These are phyloP conservation scores for Naegleria lovaniensis DNA, from an alignment of 208 protist genomes.

Conservation along the genomic window DNA sequence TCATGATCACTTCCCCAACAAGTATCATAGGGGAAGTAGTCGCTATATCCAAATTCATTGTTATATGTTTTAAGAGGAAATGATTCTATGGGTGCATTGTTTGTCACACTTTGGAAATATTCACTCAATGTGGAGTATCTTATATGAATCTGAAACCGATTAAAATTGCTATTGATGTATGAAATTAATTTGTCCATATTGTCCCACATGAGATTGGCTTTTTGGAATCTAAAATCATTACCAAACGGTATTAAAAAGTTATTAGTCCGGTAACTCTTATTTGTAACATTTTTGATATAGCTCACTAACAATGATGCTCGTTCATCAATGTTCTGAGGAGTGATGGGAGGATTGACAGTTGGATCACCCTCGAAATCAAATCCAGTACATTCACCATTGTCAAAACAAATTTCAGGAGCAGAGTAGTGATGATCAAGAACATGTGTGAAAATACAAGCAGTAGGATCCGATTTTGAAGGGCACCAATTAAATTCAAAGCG, in stretches of 20 bases:
- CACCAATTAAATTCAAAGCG: background rate
- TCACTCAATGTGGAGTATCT: background rate
- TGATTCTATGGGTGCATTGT: background rate
- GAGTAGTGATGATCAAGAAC: slow-evolving; percentile 19
- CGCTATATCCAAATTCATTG: background rate
- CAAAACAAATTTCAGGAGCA: background rate
- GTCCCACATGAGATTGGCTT: background rate
- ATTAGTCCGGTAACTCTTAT: background rate
- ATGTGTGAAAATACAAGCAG: slow-evolving; percentile 1
- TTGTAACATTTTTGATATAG: background rate
- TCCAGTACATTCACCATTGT: background rate
- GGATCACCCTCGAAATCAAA: slow-evolving; percentile 7
- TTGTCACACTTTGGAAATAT: background rate
- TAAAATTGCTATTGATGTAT: background rate
- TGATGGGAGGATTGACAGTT: slow-evolving; percentile 19
- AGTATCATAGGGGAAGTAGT: background rate
- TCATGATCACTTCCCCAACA: background rate
- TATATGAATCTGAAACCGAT: background rate
- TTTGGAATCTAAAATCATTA: slow-evolving; percentile 24
- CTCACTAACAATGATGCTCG: background rate
- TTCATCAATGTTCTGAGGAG: slow-evolving; percentile 10
- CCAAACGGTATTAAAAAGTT: slow-evolving; percentile 25
- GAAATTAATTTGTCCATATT: slow-evolving; percentile 29
- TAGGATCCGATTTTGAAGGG: background rate
- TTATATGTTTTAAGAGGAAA: background rate